Conservation (phyloP, 2,329 filamentous ascomycete genomes). For the Aspergillus sp. region DNA sequence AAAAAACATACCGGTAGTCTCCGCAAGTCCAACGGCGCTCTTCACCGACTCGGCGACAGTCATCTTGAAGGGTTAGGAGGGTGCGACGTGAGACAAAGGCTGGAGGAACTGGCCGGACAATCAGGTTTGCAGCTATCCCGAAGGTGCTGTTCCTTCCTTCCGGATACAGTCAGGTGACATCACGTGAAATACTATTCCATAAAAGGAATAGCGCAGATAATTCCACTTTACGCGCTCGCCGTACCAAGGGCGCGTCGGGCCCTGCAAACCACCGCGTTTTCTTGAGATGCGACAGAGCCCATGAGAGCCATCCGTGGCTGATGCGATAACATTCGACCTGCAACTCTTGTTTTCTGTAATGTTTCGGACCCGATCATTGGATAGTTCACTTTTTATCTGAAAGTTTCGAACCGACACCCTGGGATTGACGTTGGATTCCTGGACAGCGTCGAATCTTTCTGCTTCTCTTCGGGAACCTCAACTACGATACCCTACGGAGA, state of each 20-base stretch:
- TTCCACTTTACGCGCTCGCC: conserved; percentile 40
- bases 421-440: conserved; percentile 10
- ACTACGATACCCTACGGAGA: conserved; percentile 18
- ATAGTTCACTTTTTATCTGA: conserved; percentile 9
- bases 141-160: conserved; percentile 24
- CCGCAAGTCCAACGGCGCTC: conserved; percentile 47
- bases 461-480: conserved; percentile 23
- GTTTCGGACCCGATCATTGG: background rate
- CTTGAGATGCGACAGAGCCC: conserved; percentile 23
- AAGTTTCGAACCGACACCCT: conserved; percentile 8
- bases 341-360: conserved; percentile 16
- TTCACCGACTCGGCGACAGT: conserved; percentile 50
- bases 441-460: conserved; percentile 14
- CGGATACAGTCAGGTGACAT: conserved; percentile 22
- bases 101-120: conserved; percentile 18
- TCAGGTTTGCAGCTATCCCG: conserved; percentile 28
- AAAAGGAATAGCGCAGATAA: conserved; percentile 25
- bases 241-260: conserved; percentile 25
- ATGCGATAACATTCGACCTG: conserved; percentile 13
- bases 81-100: conserved; percentile 12
- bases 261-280: conserved; percentile 26
- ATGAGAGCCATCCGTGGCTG: conserved; percentile 32
- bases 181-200: conserved; percentile 21
- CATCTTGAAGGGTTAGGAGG: conserved; percentile 34
- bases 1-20: conserved; percentile 35